Evolutionary conservation across 768 basidiomycete species (phyloP).

Genomic region (Phlegmacium glaucopus): DNA sequence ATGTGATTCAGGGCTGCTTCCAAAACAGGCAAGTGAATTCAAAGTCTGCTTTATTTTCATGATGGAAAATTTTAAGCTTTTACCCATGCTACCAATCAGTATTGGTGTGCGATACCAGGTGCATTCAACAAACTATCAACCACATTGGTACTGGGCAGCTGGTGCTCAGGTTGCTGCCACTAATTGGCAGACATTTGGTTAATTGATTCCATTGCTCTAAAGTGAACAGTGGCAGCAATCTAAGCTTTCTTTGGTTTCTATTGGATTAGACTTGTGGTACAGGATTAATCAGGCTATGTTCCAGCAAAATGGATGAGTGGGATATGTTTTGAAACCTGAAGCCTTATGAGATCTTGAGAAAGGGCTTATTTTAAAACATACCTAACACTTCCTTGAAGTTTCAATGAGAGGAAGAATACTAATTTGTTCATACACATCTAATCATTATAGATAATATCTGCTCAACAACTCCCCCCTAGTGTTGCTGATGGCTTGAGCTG

Average conservation of each 20-base stretch:
- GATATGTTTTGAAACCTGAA: constrained; percentile 87
- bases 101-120: no score
- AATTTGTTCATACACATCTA: background rate
- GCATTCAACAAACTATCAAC: constrained; percentile 83
- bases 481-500: no score
- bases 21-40: no score
- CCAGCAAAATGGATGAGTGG: constrained; percentile 80
- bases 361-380: constrained; percentile 49
- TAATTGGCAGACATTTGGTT: constrained; percentile 97
- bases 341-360: constrained; percentile 68
- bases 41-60: no score
- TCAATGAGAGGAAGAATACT: constrained; percentile 43
- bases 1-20: no score
- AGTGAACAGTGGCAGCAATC: background rate
- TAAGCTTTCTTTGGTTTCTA: constrained; percentile 1
- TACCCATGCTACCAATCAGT: no score
- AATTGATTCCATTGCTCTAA: constrained; percentile 20
- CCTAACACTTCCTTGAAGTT: constrained; percentile 61
- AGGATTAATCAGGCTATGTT: constrained; percentile 98
- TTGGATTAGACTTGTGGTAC: constrained; percentile 77
- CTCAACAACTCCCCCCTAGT: constrained; percentile 75
- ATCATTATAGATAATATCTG: constrained; percentile 62
- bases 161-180: constrained; percentile 90
- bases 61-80: no score
- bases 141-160: constrained; percentile 85